Base-by-base conservation (phyloP, 1,284 basidiomycete genomes). In the Ceratobasidium sp. region DNA sequence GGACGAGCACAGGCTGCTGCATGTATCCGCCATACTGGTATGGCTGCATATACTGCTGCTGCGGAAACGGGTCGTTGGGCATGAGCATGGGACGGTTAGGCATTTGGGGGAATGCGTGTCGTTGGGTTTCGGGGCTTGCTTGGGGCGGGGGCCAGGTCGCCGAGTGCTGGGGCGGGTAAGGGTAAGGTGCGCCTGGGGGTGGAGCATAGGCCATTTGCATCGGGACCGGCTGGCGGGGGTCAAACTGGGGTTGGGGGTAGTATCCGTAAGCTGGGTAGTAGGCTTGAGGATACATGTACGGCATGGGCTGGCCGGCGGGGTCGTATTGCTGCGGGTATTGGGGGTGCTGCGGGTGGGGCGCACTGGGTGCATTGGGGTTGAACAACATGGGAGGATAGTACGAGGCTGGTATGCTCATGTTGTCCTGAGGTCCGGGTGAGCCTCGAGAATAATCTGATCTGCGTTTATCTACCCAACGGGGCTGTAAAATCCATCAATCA, bases 401-500 rank as follows among this genome's bases (percentile, higher is more conserved):
- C 25, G 47, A 47, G 2, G 60, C 60, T 32, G 60, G 60, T 10
- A 64, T 52, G 17, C 43, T 40, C 3, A 49, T 1, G 17, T 34
- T 42, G 69, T 62, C 69, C 42, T 62, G 69, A 17, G 52, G 57
- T 62, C 47, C 38, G 15, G 57, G 57, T 4, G 65, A 68, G 15
- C 52, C 65, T n/a, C 54, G 52, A 54, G 52, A 68, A 32, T 55
- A 47, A 49, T 57, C 65, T n/a, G 65, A 25, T 67, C 86, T 54
- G 80, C 77, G 73, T 83, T 84, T 68, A 81, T 82, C 60, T 2
- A 52, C 47, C 60, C 60, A 64, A 25, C 60, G 60, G 31, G 42
- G 45, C 60, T 64, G 13, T 64, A 52, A 35, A 32, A 38, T 40
- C 32, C 38, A 52, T 50, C 45, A 52, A 64, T 50, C 49, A 49